phyloP scores from a whole-genome alignment of 768 basidiomycete species.

The Leccinum aurantiacum region DNA sequence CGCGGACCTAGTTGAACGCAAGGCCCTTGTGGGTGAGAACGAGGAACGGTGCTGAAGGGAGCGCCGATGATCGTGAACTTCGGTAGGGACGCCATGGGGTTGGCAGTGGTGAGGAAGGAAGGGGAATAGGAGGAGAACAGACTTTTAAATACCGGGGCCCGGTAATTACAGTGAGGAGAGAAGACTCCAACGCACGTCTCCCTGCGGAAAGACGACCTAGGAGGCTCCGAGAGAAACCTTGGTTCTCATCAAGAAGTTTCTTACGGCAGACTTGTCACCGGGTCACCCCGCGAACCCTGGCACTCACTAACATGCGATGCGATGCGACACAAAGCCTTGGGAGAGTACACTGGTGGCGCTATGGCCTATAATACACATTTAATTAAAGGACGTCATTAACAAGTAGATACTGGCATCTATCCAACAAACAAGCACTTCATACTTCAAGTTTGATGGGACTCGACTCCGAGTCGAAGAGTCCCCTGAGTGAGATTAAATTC shows the following conservation, averaged over 20 bases:
- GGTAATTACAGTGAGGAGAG: not conserved
- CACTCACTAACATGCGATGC: no score
- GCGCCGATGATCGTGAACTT: conserved; percentile 32
- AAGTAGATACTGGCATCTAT: not conserved
- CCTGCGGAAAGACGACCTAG: no score
- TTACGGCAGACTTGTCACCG: no score
- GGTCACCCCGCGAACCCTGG: no score
- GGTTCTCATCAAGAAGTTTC: no score
- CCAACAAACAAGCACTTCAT: not conserved
- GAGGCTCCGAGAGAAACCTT: no score
- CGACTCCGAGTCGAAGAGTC: not conserved
- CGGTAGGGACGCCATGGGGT: conserved; percentile 15
- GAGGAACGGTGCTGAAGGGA: conserved; percentile 34
- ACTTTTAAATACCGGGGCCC: conserved; percentile 2
- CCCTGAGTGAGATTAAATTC: not conserved
- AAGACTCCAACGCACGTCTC: no score
- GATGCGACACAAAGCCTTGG: no score
- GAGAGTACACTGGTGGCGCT: no score
- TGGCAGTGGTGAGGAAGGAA: no score
- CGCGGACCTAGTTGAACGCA: conserved; percentile 26
- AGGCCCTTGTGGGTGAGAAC: conserved; percentile 30
- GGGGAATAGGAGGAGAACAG: not conserved
- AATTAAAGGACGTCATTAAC: no score
- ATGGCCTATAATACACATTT: no score
- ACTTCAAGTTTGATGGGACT: not conserved